A percentile compares a stretch with the other conserved stretches of the same genome.
Evolutionary conservation across 345 rosid species (phyloP).

Genomic region (Citrus hindsii): DNA sequence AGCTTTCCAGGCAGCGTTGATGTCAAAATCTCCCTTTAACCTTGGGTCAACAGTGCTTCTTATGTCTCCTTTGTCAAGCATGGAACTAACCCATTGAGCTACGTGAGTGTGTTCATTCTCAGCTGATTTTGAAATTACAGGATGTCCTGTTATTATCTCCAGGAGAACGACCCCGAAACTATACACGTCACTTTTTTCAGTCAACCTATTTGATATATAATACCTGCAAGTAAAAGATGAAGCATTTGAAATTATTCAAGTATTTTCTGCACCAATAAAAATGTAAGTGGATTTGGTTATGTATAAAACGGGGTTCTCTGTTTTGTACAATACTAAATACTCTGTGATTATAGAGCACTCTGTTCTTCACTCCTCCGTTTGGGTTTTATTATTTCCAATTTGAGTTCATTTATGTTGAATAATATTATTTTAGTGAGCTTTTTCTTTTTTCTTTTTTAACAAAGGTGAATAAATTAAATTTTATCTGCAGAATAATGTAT

Average conservation of each 20-base stretch:
- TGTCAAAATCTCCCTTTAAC: constrained; percentile 30
- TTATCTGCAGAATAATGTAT: too few relatives aligned
- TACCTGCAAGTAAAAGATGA: constrained; percentile 13
- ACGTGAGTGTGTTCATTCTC: constrained; percentile 19
- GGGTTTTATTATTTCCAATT: background rate
- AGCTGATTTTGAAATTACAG: constrained; percentile 16
- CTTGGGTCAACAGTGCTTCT: constrained; percentile 37
- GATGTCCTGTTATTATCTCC: constrained; percentile 33
- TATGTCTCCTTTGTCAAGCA: constrained; percentile 42
- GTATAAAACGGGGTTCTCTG: background rate
- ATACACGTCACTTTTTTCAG: constrained; percentile 43
- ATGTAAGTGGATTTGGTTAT: background rate
- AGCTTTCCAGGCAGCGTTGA: constrained; percentile 38
- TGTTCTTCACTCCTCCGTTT: background rate
- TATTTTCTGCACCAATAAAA: background rate
- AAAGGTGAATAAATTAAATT: too few relatives aligned
- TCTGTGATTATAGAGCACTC: background rate
- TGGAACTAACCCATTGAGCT: constrained; percentile 30
- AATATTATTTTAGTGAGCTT: too few relatives aligned
- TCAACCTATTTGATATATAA: constrained; percentile 28
- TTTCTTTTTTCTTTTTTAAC: too few relatives aligned
- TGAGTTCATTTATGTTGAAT: background rate
- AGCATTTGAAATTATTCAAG: background rate
- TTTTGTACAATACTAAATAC: background rate
- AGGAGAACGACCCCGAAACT: constrained; percentile 47